phyloP scores from a whole-genome alignment of 1,284 basidiomycete species.

The Earliella scabrosa region DNA sequence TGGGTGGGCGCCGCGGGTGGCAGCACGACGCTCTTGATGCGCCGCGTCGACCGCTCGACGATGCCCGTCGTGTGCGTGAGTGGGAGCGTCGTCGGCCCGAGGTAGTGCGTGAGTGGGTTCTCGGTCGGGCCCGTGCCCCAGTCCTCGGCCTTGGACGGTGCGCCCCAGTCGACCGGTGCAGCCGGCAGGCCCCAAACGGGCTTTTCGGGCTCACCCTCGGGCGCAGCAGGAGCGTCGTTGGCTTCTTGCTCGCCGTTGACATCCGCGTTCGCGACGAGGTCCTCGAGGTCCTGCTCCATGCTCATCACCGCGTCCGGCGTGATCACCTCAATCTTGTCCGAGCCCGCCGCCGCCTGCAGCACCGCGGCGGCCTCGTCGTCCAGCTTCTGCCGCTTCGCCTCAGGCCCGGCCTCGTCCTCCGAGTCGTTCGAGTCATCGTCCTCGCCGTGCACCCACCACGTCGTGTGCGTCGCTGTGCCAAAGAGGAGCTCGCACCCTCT shows the following conservation, averaged over 20 bases:
- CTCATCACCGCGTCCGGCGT: constrained; percentile 21
- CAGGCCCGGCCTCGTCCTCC: constrained; percentile 21
- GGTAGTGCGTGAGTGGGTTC: constrained; percentile 39
- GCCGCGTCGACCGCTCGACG: constrained; percentile 55
- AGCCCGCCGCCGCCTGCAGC: constrained; percentile 21
- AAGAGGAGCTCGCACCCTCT: constrained; percentile 50
- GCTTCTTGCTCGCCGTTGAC: constrained; percentile 8
- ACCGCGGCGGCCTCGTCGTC: constrained; percentile 10
- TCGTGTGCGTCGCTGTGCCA: constrained; percentile 43
- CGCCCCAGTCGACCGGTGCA: constrained; percentile 10
- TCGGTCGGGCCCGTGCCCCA: constrained; percentile 28
- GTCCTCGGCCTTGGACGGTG: constrained; percentile 5
- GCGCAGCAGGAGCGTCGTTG: constrained; percentile 4
- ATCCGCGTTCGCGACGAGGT: constrained; percentile 18
- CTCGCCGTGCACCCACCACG: constrained; percentile 14
- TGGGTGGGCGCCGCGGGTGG: constrained; percentile 14
- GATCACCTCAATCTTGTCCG: constrained; percentile 25
- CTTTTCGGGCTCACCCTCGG: constrained; percentile 9
- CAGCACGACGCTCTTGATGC: constrained; percentile 41
- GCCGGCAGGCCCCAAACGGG: constrained; percentile 7
- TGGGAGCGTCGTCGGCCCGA: constrained; percentile 50
- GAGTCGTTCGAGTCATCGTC: not conserved
- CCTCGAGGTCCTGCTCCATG: constrained; percentile 23
- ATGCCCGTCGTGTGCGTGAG: constrained; percentile 54
- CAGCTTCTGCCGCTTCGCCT: constrained; percentile 31